Evolutionary conservation across 2,329 filamentous ascomycete genomes (phyloP).

Genomic region (Penicillium capsulatum): DNA sequence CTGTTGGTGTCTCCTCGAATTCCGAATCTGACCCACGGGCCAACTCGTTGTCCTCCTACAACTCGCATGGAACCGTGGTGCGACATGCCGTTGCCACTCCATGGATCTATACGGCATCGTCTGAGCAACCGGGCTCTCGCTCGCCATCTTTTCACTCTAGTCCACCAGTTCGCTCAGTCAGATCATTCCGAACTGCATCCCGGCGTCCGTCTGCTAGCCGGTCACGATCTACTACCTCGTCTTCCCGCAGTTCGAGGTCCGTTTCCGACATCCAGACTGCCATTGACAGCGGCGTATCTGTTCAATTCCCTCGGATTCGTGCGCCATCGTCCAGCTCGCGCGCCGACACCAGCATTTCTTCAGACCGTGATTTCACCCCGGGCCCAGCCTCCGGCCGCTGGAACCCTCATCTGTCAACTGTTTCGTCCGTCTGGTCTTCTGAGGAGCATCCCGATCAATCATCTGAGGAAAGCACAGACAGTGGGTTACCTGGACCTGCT

Average conservation of each 20-base stretch:
- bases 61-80: conserved; percentile 41
- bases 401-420: conserved; percentile 44
- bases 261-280: conserved; percentile 37
- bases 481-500: conserved; percentile 19
- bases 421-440: conserved; percentile 42
- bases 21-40: conserved; percentile 32
- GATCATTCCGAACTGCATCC: conserved; percentile 35
- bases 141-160: conserved; percentile 40
- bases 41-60: conserved; percentile 40
- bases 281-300: conserved; percentile 33
- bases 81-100: conserved; percentile 33
- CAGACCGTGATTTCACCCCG: conserved; percentile 31
- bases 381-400: conserved; percentile 36
- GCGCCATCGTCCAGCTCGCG: conserved; percentile 41
- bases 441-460: conserved; percentile 29
- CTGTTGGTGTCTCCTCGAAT: conserved; percentile 30
- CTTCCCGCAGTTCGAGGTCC: conserved; percentile 31
- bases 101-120: conserved; percentile 34
- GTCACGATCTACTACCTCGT: conserved; percentile 34
- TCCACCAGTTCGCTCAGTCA: conserved; percentile 33
- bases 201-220: conserved; percentile 27
- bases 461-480: conserved; percentile 19
- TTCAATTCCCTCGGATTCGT: conserved; percentile 39
- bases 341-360: conserved; percentile 32
- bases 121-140: conserved; percentile 32